Evolutionary conservation across 78 protist genomes (phyloP).

Genomic region (Tieghemostelium lacteum): DNA sequence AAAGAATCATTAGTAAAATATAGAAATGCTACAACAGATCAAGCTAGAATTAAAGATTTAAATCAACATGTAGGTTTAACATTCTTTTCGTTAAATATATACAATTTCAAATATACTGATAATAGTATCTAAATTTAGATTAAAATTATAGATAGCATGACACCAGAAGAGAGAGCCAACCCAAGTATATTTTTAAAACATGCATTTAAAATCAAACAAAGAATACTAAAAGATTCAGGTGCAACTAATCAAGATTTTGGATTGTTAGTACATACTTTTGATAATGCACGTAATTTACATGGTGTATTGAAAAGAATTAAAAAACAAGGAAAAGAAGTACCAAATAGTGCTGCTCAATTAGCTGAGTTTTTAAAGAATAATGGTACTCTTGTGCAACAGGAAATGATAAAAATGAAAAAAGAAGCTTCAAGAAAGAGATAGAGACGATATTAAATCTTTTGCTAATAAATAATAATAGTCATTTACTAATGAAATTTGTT

Average conservation of each 20-base stretch:
- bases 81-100: no score
- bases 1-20: slow-evolving; percentile 4
- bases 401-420: slow-evolving; percentile 8
- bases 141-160: slow-evolving; percentile 60
- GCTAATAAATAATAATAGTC: no score
- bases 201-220: slow-evolving; percentile 43
- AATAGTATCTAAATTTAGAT: background rate
- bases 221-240: slow-evolving; percentile 28
- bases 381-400: slow-evolving; percentile 4
- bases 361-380: slow-evolving; percentile 37
- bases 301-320: slow-evolving; percentile 45
- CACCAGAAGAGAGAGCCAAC: slow-evolving; percentile 42
- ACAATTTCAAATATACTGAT: no score
- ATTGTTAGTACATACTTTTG: slow-evolving; percentile 22
- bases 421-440: background rate
- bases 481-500: no score
- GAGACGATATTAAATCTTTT: no score
- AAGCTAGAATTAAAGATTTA: no score
- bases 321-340: slow-evolving; percentile 32
- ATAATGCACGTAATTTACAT: slow-evolving; percentile 12
- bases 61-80: no score
- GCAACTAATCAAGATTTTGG: slow-evolving; percentile 6
- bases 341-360: slow-evolving; percentile 22
- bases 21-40: background rate
- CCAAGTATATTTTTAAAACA: slow-evolving; percentile 41